phyloP scores from a whole-genome alignment of 2,329 filamentous ascomycete genomes.

The Xylariaceae sp. region DNA sequence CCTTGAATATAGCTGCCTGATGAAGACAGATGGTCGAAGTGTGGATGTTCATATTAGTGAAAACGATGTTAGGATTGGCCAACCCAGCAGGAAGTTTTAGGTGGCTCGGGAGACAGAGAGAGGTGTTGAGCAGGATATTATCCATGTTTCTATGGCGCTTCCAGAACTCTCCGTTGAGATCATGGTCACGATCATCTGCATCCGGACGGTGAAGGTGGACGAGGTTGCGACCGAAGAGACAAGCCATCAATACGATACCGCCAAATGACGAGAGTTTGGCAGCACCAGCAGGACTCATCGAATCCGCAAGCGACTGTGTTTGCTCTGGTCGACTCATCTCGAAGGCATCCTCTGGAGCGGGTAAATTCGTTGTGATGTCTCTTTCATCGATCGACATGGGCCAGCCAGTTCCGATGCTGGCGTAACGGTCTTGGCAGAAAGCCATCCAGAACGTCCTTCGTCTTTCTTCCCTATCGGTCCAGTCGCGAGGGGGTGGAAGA shows the following conservation, averaged over 20 bases:
- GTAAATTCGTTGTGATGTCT: constrained; percentile 86
- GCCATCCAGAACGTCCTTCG: constrained; percentile 94
- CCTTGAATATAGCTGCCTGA: constrained; percentile 96
- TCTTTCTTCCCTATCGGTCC: constrained; percentile 91
- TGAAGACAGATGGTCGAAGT: constrained; percentile 97
- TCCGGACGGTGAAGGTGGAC: constrained; percentile 88
- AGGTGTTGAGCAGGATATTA: constrained; percentile 85
- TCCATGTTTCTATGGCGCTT: constrained; percentile 88
- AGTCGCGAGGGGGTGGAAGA: constrained; percentile 82
- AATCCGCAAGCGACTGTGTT: constrained; percentile 70
- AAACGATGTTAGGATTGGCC: constrained; percentile 81
- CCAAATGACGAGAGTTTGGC: constrained; percentile 76
- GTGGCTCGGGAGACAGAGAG: constrained; percentile 77
- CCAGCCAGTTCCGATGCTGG: constrained; percentile 96
- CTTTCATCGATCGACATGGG: constrained; percentile 91
- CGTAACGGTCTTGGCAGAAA: constrained; percentile 88
- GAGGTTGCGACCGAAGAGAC: constrained; percentile 87
- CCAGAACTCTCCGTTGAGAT: constrained; percentile 95
- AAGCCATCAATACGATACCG: constrained; percentile 82
- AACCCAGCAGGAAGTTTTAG: constrained; percentile 79
- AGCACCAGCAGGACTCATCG: constrained; percentile 72
- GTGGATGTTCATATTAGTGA: constrained; percentile 95
- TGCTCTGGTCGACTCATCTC: constrained; percentile 75
- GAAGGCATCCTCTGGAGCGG: constrained; percentile 82
- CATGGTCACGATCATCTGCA: constrained; percentile 77